Conservation (phyloP, 148 eudicot genomes). For the Spergularia marina region DNA sequence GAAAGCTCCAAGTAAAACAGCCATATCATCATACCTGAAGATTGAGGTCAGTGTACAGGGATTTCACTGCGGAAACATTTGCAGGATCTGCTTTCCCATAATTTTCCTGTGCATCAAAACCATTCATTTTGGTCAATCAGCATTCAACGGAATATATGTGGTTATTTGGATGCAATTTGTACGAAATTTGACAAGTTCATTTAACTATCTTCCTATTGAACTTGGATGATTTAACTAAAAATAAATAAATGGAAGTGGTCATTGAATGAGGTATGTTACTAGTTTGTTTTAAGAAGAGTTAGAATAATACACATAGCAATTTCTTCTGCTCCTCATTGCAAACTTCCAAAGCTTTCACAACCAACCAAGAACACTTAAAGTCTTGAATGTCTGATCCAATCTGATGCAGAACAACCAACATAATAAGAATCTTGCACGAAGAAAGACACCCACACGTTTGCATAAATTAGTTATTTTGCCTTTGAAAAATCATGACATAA, state of each 20-base stretch:
- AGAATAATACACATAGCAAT: conserved; percentile 14
- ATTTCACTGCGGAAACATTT: conserved; percentile 21
- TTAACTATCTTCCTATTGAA: neutral
- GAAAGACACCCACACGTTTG: neutral
- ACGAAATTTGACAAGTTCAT: too few relatives aligned
- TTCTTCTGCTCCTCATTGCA: conserved; percentile 28
- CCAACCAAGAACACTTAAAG: conserved; percentile 31
- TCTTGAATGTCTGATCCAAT: conserved; percentile 30
- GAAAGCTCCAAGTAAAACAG: neutral
- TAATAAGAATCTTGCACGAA: neutral
- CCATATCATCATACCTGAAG: conserved; percentile 18
- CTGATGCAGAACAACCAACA: conserved; percentile 13
- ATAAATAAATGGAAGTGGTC: neutral
- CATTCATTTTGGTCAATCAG: neutral
- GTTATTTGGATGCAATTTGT: too few relatives aligned
- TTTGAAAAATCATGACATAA: neutral
- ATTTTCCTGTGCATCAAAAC: conserved; percentile 17
- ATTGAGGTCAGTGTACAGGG: conserved; percentile 27
- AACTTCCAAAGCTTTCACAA: conserved; percentile 29
- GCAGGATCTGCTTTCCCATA: conserved; percentile 25
- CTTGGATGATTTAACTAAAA: neutral
- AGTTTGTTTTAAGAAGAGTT: neutral
- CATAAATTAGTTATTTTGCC: neutral
- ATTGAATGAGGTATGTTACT: neutral
- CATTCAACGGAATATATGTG: too few relatives aligned